Evolutionary conservation across 768 basidiomycete species (phyloP).

Genomic region (Pleurotus djamor): DNA sequence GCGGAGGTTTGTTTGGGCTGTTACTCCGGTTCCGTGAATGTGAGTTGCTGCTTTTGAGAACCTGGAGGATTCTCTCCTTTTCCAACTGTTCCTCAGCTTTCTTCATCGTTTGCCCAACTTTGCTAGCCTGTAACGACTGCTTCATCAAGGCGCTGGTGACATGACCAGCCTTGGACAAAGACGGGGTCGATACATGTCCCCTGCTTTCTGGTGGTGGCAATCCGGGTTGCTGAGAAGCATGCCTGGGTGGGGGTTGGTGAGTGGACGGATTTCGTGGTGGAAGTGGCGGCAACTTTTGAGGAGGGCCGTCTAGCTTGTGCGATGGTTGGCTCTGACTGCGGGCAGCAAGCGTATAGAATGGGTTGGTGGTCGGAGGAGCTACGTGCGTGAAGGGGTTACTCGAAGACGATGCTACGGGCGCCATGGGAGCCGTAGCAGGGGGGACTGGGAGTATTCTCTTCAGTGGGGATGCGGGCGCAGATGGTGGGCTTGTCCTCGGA

Average conservation of each 20-base stretch:
- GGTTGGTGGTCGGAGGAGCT: slow-evolving; percentile 8
- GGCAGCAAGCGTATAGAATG: slow-evolving; percentile 15
- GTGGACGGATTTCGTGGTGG: slow-evolving; percentile 47
- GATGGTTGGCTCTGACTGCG: slow-evolving; percentile 21
- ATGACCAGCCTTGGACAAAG: slow-evolving; percentile 41
- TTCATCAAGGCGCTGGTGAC: slow-evolving; percentile 65
- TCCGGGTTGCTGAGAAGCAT: slow-evolving; percentile 21
- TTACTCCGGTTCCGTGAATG: slow-evolving; percentile 19
- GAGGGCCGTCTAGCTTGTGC: slow-evolving; percentile 8
- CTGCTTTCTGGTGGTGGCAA: slow-evolving; percentile 9
- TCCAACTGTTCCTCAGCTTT: slow-evolving; percentile 67
- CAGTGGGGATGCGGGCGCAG: slow-evolving; percentile 20
- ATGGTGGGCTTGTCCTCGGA: slow-evolving; percentile 12
- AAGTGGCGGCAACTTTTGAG: slow-evolving; percentile 38
- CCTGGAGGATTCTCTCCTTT: slow-evolving; percentile 54
- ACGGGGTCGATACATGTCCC: slow-evolving; percentile 21
- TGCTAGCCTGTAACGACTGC: slow-evolving; percentile 72
- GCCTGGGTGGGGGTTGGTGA: slow-evolving; percentile 33
- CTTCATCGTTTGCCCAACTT: slow-evolving; percentile 69
- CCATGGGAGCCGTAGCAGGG: slow-evolving; percentile 1
- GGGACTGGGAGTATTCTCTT: slow-evolving; percentile 14
- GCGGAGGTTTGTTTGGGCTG: slow-evolving; percentile 21
- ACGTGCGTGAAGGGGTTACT: slow-evolving; percentile 11
- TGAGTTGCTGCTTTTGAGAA: slow-evolving; percentile 5
- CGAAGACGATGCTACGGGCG: slow-evolving; percentile 1